Conservation (phyloP, 805 yeast species). For the Nakazawaea ishiwadae region DNA sequence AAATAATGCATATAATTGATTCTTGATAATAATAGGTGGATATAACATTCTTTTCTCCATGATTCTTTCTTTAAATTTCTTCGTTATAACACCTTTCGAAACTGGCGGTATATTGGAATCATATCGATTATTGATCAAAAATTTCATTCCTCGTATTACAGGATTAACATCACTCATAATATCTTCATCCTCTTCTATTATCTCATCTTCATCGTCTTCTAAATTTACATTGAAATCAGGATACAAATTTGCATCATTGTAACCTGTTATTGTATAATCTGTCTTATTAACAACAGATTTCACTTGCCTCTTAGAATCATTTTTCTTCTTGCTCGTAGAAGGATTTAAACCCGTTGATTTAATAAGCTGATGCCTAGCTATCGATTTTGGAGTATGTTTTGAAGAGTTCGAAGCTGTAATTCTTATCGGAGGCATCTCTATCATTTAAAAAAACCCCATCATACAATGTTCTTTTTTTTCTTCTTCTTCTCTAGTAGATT, state of each 20-base stretch:
- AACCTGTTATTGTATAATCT: slow-evolving; percentile 7
- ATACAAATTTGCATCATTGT: slow-evolving; percentile 6
- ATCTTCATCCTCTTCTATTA: slow-evolving; percentile 2
- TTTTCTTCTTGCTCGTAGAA: neutral
- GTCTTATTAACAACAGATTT: neutral
- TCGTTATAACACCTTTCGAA: slow-evolving; percentile 20
- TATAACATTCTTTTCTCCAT: slow-evolving; percentile 16
- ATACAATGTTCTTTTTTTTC: neutral
- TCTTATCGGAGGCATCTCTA: slow-evolving; percentile 9
- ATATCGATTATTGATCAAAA: slow-evolving; percentile 17
- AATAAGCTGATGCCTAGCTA: slow-evolving; percentile 7
- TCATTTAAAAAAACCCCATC: neutral
- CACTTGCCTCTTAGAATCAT: neutral
- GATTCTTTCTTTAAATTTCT: slow-evolving; percentile 17
- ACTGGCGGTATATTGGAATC: slow-evolving; percentile 17
- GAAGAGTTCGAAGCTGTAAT: slow-evolving; percentile 12
- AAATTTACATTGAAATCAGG: neutral
- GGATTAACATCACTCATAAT: neutral
- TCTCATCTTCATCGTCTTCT: slow-evolving; percentile 2
- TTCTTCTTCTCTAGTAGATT: neutral
- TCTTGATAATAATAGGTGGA: slow-evolving; percentile 35
- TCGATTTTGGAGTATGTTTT: slow-evolving; percentile 10
- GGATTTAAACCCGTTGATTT: slow-evolving; percentile 10
- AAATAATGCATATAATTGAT: slow-evolving; percentile 46
- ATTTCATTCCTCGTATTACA: slow-evolving; percentile 17